These are phyloP conservation scores for Rugonectria rugulosa DNA, from an alignment of 2,329 filamentous ascomycete species.

Conservation along the genomic window DNA sequence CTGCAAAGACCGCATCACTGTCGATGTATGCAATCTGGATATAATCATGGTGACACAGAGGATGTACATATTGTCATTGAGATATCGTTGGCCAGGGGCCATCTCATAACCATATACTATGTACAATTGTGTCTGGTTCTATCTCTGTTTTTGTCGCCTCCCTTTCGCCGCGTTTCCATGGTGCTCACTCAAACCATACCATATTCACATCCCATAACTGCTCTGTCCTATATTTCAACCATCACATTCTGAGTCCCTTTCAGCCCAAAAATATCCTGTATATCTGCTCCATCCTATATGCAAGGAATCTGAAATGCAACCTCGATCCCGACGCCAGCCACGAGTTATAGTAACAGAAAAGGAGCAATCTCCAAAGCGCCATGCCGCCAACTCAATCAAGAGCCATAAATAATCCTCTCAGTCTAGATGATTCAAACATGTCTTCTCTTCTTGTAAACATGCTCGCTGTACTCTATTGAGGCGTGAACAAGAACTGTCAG, in stretches of 20 bases:
- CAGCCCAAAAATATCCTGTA: constrained; percentile 1
- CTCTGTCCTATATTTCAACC: not conserved
- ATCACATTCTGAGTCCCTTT: constrained; percentile 17
- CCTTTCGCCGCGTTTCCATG: no score
- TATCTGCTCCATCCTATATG: constrained; percentile 8
- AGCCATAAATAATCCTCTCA: constrained; percentile 1
- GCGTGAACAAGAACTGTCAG: not conserved
- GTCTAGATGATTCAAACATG: constrained; percentile 19
- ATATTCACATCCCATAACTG: not conserved
- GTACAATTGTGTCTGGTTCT: no score
- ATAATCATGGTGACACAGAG: no score
- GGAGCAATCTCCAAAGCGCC: constrained; percentile 14
- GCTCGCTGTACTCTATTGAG: constrained; percentile 3
- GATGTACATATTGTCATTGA: no score
- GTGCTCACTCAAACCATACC: not conserved
- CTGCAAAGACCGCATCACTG: no score
- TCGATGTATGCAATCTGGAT: no score
- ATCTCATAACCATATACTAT: no score
- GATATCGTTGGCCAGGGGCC: no score
- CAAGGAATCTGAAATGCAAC: constrained; percentile 8
- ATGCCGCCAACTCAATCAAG: constrained; percentile 17
- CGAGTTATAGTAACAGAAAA: constrained; percentile 6
- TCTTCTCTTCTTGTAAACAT: not conserved
- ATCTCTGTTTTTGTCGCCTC: no score
- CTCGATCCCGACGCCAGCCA: constrained; percentile 13